These are phyloP conservation scores for Parastagonospora avenae DNA, from an alignment of 2,329 filamentous ascomycete species.

Conservation along the genomic window DNA sequence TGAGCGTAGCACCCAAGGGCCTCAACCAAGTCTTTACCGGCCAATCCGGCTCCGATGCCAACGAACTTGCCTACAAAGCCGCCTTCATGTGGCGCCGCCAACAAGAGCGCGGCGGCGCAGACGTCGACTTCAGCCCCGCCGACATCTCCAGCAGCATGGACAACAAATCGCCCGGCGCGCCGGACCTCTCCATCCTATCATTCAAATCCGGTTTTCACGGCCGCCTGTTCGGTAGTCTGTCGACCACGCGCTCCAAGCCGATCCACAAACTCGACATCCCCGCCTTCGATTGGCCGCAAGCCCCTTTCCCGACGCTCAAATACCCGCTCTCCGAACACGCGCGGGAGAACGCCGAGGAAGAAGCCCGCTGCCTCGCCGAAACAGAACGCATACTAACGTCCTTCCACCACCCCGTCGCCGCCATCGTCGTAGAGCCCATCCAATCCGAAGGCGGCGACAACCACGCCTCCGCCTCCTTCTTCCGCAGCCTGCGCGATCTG, in stretches of 20 bases:
- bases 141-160: slow-evolving; percentile 78
- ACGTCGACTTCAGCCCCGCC: slow-evolving; percentile 78
- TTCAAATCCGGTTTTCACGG: slow-evolving; percentile 92
- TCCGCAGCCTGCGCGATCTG: slow-evolving; percentile 79
- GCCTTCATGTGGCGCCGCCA: slow-evolving; percentile 92
- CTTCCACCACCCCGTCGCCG: slow-evolving; percentile 79
- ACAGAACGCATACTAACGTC: slow-evolving; percentile 80
- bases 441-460: slow-evolving; percentile 96
- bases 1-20: slow-evolving; percentile 82
- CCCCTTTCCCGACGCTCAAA: slow-evolving; percentile 81
- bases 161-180: slow-evolving; percentile 79
- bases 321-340: slow-evolving; percentile 83
- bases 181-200: slow-evolving; percentile 81
- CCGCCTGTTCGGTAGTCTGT: slow-evolving; percentile 84
- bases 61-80: slow-evolving; percentile 93
- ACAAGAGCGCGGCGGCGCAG: slow-evolving; percentile 75
- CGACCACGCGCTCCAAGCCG: slow-evolving; percentile 88
- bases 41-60: slow-evolving; percentile 87
- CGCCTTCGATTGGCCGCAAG: slow-evolving; percentile 93
- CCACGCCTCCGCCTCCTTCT: slow-evolving; percentile 86
- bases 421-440: slow-evolving; percentile 85
- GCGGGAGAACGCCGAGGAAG: slow-evolving; percentile 80
- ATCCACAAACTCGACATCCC: slow-evolving; percentile 96
- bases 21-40: slow-evolving; percentile 89
- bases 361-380: slow-evolving; percentile 80